These are phyloP conservation scores for Paraconiothyrium sp. DNA, from an alignment of 2,329 filamentous ascomycete species.

Conservation along the genomic window DNA sequence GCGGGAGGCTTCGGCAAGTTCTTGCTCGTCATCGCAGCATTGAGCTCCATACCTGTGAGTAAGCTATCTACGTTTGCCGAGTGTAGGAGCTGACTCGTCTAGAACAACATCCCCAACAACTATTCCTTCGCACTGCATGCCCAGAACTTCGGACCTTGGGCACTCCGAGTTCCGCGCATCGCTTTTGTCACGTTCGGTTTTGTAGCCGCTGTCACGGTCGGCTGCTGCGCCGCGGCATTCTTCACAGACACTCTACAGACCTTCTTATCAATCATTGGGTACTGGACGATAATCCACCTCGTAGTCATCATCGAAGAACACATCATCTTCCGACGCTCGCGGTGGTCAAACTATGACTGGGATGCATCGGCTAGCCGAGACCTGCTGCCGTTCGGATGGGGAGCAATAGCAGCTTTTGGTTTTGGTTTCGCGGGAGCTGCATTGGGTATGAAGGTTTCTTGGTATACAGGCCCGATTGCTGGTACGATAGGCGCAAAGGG, in stretches of 20 bases:
- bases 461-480: slow-evolving; percentile 48
- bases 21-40: slow-evolving; percentile 43
- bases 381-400: slow-evolving; percentile 47
- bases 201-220: slow-evolving; percentile 43
- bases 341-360: slow-evolving; percentile 47
- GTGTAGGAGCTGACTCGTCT: slow-evolving; percentile 7
- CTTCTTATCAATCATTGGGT: slow-evolving; percentile 40
- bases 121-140: slow-evolving; percentile 50
- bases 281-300: slow-evolving; percentile 43
- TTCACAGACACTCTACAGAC: slow-evolving; percentile 38
- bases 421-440: slow-evolving; percentile 47
- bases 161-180: slow-evolving; percentile 43
- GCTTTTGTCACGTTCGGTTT: slow-evolving; percentile 48
- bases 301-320: slow-evolving; percentile 48
- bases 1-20: slow-evolving; percentile 50
- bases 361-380: slow-evolving; percentile 44
- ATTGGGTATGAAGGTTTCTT: slow-evolving; percentile 47
- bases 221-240: slow-evolving; percentile 46
- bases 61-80: background rate
- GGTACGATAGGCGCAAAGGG: slow-evolving; percentile 41
- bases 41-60: slow-evolving; percentile 46
- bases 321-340: slow-evolving; percentile 42
- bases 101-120: slow-evolving; percentile 52
- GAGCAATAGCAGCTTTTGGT: slow-evolving; percentile 42
- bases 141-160: slow-evolving; percentile 49